Evolutionary conservation across 805 yeast genomes (phyloP).

Genomic region (Scheffersomyces spartinae): DNA sequence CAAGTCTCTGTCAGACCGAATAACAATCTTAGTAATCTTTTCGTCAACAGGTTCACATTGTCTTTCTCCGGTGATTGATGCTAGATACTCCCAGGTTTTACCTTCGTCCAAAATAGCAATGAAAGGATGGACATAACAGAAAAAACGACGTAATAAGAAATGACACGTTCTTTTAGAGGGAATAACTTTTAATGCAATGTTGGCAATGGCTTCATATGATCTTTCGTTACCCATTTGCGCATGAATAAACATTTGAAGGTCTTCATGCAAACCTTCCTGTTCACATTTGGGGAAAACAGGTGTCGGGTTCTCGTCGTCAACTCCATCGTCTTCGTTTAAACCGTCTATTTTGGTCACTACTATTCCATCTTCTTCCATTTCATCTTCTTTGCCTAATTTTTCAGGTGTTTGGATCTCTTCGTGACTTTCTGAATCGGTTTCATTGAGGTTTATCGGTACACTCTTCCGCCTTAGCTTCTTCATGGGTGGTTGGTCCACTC

Average conservation of each 20-base stretch:
- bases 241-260: too few species aligned
- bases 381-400: constrained; percentile 1
- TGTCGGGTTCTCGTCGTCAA: too few species aligned
- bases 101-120: constrained; percentile 23
- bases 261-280: too few species aligned
- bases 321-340: too few species aligned
- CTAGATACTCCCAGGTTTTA: constrained; percentile 14
- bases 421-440: too few species aligned
- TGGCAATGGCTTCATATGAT: constrained; percentile 14
- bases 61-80: constrained; percentile 10
- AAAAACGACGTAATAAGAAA: constrained; percentile 19
- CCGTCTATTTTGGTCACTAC: too few species aligned
- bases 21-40: constrained; percentile 10
- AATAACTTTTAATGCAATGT: constrained; percentile 16
- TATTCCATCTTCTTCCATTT: constrained; percentile 3
- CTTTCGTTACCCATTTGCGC: too few species aligned
- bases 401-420: too few species aligned
- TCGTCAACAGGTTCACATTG: constrained; percentile 11
- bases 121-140: constrained; percentile 29
- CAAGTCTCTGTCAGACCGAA: constrained; percentile 21
- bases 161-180: constrained; percentile 16
- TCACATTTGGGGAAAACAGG: too few species aligned
- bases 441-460: too few species aligned
- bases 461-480: too few species aligned
- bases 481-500: too few species aligned